Evolutionary conservation across 208 protist genomes (phyloP).

Genomic region (Balamuthia mandrillaris): DNA sequence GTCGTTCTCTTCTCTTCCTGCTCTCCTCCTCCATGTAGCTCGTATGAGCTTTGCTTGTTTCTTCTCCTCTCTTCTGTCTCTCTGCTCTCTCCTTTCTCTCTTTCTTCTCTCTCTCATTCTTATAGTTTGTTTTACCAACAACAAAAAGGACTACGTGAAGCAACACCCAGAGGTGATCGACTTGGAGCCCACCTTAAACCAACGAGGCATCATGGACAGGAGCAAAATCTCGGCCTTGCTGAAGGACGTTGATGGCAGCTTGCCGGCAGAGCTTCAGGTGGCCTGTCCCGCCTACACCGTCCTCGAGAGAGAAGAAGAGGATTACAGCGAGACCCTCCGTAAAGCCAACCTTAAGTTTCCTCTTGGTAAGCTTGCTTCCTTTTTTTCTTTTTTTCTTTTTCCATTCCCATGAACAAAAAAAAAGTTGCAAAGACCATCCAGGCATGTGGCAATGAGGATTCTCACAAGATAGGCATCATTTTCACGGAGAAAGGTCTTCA

Average conservation of each 20-base stretch:
- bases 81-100: too few species aligned
- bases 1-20: neutral
- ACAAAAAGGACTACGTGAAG: too few species aligned
- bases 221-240: neutral
- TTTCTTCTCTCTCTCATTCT: too few species aligned
- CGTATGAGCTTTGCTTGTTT: too few species aligned
- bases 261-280: neutral
- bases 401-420: neutral
- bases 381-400: neutral
- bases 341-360: neutral
- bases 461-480: conserved; percentile 53
- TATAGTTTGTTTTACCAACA: too few species aligned
- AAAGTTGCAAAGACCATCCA: conserved; percentile 52
- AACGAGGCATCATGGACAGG: conserved; percentile 21
- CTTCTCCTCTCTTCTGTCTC: too few species aligned
- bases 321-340: neutral
- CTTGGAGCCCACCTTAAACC: neutral
- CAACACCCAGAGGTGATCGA: neutral
- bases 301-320: neutral
- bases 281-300: neutral
- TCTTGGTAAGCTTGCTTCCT: neutral
- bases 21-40: too few species aligned
- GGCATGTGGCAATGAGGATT: conserved; percentile 48
- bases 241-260: neutral
- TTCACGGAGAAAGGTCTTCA: conserved; percentile 40